Evolutionary conservation across 176 grass and related monocot genomes (phyloP).

Genomic region (Oryza glaberrima): DNA sequence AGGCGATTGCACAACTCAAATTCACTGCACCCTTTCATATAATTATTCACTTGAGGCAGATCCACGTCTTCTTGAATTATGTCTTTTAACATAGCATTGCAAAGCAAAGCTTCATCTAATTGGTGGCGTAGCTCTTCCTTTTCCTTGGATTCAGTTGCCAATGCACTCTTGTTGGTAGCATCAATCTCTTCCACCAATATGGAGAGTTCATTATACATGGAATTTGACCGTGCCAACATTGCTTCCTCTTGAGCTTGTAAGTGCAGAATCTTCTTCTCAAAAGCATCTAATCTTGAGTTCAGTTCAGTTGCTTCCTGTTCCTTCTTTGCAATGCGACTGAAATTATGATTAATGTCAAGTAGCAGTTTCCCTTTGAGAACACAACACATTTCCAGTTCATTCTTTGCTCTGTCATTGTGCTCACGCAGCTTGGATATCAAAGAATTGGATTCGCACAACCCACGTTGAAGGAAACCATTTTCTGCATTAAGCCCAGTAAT

Average conservation of each 20-base stretch:
- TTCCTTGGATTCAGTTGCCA: slow-evolving; percentile 59
- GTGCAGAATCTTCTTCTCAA: slow-evolving; percentile 81
- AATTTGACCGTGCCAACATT: slow-evolving; percentile 84
- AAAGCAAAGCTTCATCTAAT: slow-evolving; percentile 44
- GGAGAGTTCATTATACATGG: slow-evolving; percentile 70
- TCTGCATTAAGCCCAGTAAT: slow-evolving; percentile 82
- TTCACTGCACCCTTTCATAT: slow-evolving; percentile 40
- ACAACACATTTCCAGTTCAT: slow-evolving; percentile 78
- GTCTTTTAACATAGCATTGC: slow-evolving; percentile 52
- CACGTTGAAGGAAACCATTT: slow-evolving; percentile 84
- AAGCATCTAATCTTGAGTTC: slow-evolving; percentile 60
- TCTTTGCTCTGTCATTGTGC: slow-evolving; percentile 76
- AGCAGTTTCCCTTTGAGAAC: slow-evolving; percentile 92
- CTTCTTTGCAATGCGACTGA: slow-evolving; percentile 82
- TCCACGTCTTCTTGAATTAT: slow-evolving; percentile 44
- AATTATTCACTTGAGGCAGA: slow-evolving; percentile 39
- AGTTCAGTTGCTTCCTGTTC: slow-evolving; percentile 80
- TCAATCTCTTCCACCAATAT: slow-evolving; percentile 74
- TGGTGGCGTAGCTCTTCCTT: slow-evolving; percentile 62
- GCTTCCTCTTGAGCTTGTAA: slow-evolving; percentile 86
- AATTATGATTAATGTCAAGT: slow-evolving; percentile 82
- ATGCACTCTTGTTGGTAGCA: slow-evolving; percentile 58
- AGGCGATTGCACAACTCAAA: slow-evolving; percentile 50
- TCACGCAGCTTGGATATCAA: slow-evolving; percentile 78
- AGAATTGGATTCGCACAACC: slow-evolving; percentile 74